Base-by-base conservation (phyloP, 257 asterid genomes). In the Solanum neorickii region DNA sequence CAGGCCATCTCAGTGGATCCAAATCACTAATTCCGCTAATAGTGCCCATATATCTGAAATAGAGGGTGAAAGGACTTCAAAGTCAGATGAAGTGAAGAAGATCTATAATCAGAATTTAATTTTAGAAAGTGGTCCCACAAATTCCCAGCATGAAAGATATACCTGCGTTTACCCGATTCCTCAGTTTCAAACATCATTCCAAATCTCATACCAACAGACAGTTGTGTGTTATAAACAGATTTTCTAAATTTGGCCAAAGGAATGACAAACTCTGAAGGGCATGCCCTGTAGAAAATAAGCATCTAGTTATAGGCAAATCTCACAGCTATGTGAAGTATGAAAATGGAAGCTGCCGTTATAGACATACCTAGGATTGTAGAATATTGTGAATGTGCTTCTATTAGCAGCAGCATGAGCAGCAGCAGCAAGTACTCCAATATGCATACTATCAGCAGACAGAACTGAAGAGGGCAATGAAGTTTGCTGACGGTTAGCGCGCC, bases 161-260 rank as follows among this genome's bases (percentile, higher is more conserved):
- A 91, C 99, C 99, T 96, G 87, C 98, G 93, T 91, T 95, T 95
- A 82, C 93, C 92, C 39, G 99, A 97, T 91, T 97, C 99, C 87
- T 97, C 99, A 12, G 99, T 97, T 91, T 97, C 99, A 87, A 97
- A 97, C 99, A 94, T 97, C 94, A 97, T 95, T 12, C 99, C 98
- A 23, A 97, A 97, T 90, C 99, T 92, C 99, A 95, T 95, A 46
- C 98, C 97, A 74, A 92, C 88, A 2, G 99, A 92, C 83, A 97
- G 94, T 52, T 94, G 99, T 23, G 99, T 90, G 29, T 95, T 93
- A 73, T 90, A 92, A 18, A 94, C 91, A 21, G 98, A 90, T 88
- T 97, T 97, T 66, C 98, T 92, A 85, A 87, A 97, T 84, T 92
- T 94, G 35, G 94, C 92, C 84, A 95, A 85, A 21, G 99, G 98